Conservation (phyloP, 2,329 filamentous ascomycete species). For the Penicillium hordei region DNA sequence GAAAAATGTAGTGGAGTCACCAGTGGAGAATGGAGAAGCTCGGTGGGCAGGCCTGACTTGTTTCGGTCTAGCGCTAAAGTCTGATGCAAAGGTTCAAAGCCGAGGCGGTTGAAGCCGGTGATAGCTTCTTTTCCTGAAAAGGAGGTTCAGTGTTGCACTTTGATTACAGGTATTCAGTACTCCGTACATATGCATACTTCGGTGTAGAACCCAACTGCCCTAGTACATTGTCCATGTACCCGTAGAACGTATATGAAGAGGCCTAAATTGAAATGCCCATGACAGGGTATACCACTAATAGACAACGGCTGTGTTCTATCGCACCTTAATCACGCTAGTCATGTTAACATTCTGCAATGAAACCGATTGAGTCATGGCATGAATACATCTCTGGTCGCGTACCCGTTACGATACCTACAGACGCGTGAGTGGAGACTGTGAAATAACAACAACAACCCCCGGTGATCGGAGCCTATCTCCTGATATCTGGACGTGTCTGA, state of each 20-base stretch:
- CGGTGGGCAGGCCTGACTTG: conserved; percentile 3
- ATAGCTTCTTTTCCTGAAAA: conserved; percentile 11
- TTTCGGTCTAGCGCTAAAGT: conserved; percentile 14
- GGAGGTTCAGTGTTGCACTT: conserved; percentile 11
- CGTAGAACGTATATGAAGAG: not conserved
- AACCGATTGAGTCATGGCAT: not conserved
- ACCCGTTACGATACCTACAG: conserved; percentile 1
- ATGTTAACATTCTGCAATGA: not conserved
- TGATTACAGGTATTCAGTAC: conserved; percentile 8
- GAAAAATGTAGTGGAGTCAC: not conserved
- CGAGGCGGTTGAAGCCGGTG: conserved; percentile 30
- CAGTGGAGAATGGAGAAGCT: conserved; percentile 12
- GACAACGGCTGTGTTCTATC: not conserved
- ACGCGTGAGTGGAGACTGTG: not conserved
- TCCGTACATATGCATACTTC: not conserved
- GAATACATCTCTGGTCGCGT: not conserved
- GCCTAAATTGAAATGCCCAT: not conserved
- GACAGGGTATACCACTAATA: not conserved
- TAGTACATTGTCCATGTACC: not conserved
- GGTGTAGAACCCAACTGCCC: not conserved
- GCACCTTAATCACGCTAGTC: not conserved
- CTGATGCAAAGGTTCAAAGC: conserved; percentile 15
- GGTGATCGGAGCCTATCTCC: conserved; percentile 1
- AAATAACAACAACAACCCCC: not conserved
- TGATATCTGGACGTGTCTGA: not conserved